Evolutionary conservation across 768 basidiomycete genomes (phyloP), one percentile per base, ranked within the genome.

Genomic region (Trametopsis cervina): DNA sequence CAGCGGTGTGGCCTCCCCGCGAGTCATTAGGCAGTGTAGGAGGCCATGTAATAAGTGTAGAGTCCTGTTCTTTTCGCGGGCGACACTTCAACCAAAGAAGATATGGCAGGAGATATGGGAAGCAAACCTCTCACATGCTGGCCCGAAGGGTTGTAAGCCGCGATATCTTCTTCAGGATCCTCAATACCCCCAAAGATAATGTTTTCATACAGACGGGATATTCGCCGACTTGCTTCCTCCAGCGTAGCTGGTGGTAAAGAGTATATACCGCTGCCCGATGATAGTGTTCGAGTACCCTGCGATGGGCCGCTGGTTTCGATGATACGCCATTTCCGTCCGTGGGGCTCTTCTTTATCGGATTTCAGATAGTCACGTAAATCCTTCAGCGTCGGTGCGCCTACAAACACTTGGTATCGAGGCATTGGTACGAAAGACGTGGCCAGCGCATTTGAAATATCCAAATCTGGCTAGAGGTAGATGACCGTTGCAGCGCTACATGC

Each of bases 141-240:
- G n/a, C n/a, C n/a, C n/a, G n/a, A n/a, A n/a, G n/a, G n/a, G n/a
- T n/a, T n/a, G n/a, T n/a, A n/a, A n/a, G n/a, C n/a, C n/a, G n/a
- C n/a, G n/a, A n/a, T 64, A 62, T 13, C 35, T 11, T 41, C 39
- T 10, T 60, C 65, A 4, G 71, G 70, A 4, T 68, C 71, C 2
- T 65, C 62, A 13, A 59, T 51, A 13, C 78, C 73, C 38, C 73
- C 66, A 52, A 88, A 88, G n/a, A 86, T 83, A 23, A 81, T 71
- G 46, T 85, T 85, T 57, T 80, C 69, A 56, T 89, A 89, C 20
- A 87, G 63, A 43, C 76, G 48, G 0, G 87, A 89, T 38, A 90
- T 80, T 33, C 82, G 71, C n/a, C 70, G 70, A 58, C 76, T 84
- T 6, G 83, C 85, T 3, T 75, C 81, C 54, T 83, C 81, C 36